Percentiles rank a stretch among this genome's conserved stretches.
These are phyloP conservation scores for Raphanus hybrid DNA, from an alignment of 441 rosid species.

Conservation along the genomic window DNA sequence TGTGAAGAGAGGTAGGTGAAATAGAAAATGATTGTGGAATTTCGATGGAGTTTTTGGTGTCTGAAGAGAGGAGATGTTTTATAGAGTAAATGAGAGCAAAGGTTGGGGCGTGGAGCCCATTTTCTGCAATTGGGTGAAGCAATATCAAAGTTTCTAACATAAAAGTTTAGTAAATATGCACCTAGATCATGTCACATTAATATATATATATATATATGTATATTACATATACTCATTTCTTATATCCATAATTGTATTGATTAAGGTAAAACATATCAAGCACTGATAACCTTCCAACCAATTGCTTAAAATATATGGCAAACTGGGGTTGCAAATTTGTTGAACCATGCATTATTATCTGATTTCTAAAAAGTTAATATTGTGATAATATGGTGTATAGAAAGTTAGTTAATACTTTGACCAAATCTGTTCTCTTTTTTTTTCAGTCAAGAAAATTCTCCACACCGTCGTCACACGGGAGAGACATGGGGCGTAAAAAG, in stretches of 20 bases:
- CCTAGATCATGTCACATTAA: constrained; percentile 22
- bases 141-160: constrained; percentile 22
- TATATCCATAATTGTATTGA: constrained; percentile 19
- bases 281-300: constrained; percentile 1
- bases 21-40: constrained; percentile 15
- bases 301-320: neutral
- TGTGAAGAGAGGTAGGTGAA: constrained; percentile 22
- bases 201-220: constrained; percentile 2
- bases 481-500: constrained; percentile 8
- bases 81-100: constrained; percentile 51
- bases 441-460: constrained; percentile 4
- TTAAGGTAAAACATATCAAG: constrained; percentile 16
- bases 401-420: constrained; percentile 19
- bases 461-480: constrained; percentile 18
- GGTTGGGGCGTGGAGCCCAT: constrained; percentile 50
- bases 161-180: constrained; percentile 25
- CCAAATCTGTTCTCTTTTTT: constrained; percentile 4
- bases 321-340: neutral
- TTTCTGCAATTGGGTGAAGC: constrained; percentile 49
- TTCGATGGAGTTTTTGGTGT: constrained; percentile 34
- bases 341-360: constrained; percentile 1
- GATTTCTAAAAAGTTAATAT: neutral
- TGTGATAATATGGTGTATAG: neutral
- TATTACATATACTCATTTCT: constrained; percentile 2
- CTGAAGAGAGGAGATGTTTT: constrained; percentile 49